Base-by-base conservation (phyloP, 306 rosid species). In the Corylus americana region DNA sequence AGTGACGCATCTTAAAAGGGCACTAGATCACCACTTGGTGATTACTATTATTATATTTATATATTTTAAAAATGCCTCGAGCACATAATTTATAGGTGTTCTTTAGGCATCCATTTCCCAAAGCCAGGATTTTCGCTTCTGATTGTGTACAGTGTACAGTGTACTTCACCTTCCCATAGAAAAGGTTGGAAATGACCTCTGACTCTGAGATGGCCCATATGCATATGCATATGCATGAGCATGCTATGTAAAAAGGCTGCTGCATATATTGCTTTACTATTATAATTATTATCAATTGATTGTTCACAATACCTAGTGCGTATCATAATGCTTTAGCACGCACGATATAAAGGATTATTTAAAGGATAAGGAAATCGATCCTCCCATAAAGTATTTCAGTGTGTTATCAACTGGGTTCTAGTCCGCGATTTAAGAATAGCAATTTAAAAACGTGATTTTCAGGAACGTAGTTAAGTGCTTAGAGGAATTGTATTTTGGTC, bases 1-100 rank as follows among this genome's bases (percentile, higher is more conserved):
- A 27, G 2, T 82, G 78, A 71, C 70, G 81, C 67, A 54, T 42
- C 51, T 68, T 1, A n/a, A 25, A 64, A 18, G 51, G 72, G 29
- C 72, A 68, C 72, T 17, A 8, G 42, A 18, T 14, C 25, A 3
- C 72, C 27, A 5, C 51, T 68, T 42, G 48, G 1, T 3, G 2
- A 31, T 31, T 31, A 31, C 2, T 31, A 29, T 29, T 29, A 4
- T 42, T 18, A 39, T 68, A 22, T 22, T 22, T 68, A 42, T 68
- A 68, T 68, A 8, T 39, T 11, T 10, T 9, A 16, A 25, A 42
- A 59, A 59, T 25, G 17, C 66, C 35, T 25, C 1, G 13, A 58
- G 35, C 69, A 61, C 68, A 27, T 11, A 61, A 61, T 54, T 29
- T 31, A 13, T 12, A 31, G 45, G 11, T 29, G 44, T 63, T 31